Evolutionary conservation across 495 filamentous ascomycete genomes (phyloP), one percentile per base, ranked within the genome.

Genomic region (Halenospora varia): DNA sequence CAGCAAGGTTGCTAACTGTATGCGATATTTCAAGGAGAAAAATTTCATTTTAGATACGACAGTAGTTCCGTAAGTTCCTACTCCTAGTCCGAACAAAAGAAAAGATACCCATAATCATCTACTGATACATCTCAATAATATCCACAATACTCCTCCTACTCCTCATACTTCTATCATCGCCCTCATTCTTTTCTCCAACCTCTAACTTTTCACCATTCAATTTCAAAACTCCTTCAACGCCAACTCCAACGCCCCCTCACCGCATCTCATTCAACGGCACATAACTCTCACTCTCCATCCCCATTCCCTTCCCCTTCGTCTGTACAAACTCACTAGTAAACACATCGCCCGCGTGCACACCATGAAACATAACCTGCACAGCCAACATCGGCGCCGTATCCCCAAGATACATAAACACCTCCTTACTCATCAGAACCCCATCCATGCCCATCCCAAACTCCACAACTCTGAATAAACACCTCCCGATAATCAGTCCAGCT

Each of bases 391-490:
- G 61, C 44, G 72, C 45, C 10, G 79, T 68, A 66, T 90, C 85
- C 58, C 86, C 85, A 10, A 85, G 61, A 62, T 87, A 88, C 47
- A 88, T 65, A 55, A 77, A 80, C 19, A 72, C 73, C 69, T 90
- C 86, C 41, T 81, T 71, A 17, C 53, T 62, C 56, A 84, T 66
- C 39, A 75, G 48, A 53, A 72, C 73, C 1, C 82, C 82, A 2
- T 72, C 67, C 41, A 75, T 66, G 0, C 87, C 84, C 63, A 79
- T 68, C 0, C 75, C 26, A 52, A 83, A 89, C 70, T 88, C 86
- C 18, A 84, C 67, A 11, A 84, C 71, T 19, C 86, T 75, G 61
- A 86, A 80, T 0, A 87, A 48, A 17, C 74, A 81, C 4, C 87
- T 78, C 1, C 85, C 58, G 50, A 89, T 60, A 55, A 89, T 87